These are phyloP conservation scores for Ceriops decandra DNA, from an alignment of 345 rosid genomes.

Conservation along the genomic window DNA sequence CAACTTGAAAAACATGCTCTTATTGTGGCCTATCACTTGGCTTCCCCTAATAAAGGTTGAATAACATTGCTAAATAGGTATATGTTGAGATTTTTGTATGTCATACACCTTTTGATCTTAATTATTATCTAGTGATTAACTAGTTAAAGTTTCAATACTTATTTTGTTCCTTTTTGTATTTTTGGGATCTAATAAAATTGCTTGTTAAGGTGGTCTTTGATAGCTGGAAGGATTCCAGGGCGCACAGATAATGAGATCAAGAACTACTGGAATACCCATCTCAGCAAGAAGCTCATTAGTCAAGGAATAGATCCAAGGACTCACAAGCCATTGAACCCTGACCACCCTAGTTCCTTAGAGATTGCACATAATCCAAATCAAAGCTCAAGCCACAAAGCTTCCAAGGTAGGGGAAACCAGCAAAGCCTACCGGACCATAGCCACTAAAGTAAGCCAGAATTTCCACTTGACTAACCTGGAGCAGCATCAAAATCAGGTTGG, in stretches of 20 bases:
- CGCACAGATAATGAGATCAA: constrained; percentile 30
- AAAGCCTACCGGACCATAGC: constrained; percentile 9
- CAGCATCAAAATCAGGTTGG: constrained; percentile 3
- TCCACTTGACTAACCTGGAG: background rate
- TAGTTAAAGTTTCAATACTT: too few relatives aligned
- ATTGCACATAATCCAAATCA: background rate
- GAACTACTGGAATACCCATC: constrained; percentile 29
- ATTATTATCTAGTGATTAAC: too few relatives aligned
- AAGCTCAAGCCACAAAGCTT: constrained; percentile 6
- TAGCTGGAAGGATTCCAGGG: constrained; percentile 30
- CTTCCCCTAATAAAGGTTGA: background rate
- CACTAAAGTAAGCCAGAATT: constrained; percentile 11
- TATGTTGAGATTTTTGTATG: background rate
- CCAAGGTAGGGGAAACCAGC: background rate
- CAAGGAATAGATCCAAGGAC: constrained; percentile 32
- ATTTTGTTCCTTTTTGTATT: background rate
- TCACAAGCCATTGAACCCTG: constrained; percentile 24
- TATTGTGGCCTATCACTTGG: too few relatives aligned
- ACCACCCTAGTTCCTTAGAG: constrained; percentile 4
- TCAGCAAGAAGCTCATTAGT: constrained; percentile 27
- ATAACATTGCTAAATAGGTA: background rate
- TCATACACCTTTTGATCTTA: too few relatives aligned
- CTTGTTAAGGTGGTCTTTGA: constrained; percentile 24
- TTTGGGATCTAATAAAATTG: background rate
- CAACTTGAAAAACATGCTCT: too few relatives aligned